A percentile compares a stretch with the other conserved stretches of the same genome.
Evolutionary conservation across 257 asterid species (phyloP).

Genomic region (Solanum megistacrolobum): DNA sequence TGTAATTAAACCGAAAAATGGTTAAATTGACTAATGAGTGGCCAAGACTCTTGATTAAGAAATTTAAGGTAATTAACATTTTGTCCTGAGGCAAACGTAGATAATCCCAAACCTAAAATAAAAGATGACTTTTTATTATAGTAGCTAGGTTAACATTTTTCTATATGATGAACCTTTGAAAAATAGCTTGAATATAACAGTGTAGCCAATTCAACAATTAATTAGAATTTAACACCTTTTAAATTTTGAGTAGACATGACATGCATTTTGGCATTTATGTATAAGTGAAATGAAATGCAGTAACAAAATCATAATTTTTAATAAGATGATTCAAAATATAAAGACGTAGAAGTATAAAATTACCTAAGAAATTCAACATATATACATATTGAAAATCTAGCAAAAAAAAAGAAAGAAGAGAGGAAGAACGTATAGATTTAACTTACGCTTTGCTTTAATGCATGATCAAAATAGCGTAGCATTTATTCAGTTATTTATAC

Average conservation of each 20-base stretch:
- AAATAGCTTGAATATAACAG: not conserved
- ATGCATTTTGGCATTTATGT: not conserved
- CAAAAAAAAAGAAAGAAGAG: not conserved
- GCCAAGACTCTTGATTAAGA: not conserved
- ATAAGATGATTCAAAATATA: not conserved
- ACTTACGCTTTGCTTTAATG: not conserved
- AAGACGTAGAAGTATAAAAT: not conserved
- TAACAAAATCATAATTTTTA: too few relatives aligned
- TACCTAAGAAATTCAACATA: not conserved
- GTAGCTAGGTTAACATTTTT: not conserved
- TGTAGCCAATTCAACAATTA: not conserved
- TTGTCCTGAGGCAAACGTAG: not conserved
- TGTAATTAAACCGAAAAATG: not conserved
- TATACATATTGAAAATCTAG: not conserved
- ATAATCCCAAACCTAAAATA: not conserved
- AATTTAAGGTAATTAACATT: not conserved
- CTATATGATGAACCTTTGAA: not conserved
- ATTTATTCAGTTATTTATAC: not conserved
- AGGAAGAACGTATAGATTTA: not conserved
- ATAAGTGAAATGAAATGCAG: not conserved
- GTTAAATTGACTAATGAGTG: not conserved
- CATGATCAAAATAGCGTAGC: not conserved
- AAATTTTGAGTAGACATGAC: not conserved
- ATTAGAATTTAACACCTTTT: not conserved
- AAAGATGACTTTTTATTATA: not conserved